phyloP scores from a whole-genome alignment of 495 filamentous ascomycete genomes.

The Pyrenopolyporus hunteri region DNA sequence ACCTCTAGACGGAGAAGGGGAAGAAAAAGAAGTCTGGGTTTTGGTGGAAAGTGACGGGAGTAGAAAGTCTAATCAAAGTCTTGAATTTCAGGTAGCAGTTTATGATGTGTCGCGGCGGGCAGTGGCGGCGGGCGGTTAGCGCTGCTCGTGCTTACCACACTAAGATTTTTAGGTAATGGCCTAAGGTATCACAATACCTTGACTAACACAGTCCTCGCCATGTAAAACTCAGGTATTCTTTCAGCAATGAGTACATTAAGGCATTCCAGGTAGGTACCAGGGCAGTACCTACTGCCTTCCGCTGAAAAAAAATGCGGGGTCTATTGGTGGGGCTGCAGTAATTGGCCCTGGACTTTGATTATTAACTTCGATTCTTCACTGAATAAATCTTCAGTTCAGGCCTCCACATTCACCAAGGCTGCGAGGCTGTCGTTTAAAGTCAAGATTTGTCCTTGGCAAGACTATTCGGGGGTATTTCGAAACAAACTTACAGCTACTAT shows the following conservation, averaged over 20 bases:
- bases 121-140: slow-evolving; percentile 29
- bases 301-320: slow-evolving; percentile 26
- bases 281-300: background rate
- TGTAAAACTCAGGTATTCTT: too few species aligned
- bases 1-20: background rate
- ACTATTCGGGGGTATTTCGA: too few species aligned
- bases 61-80: slow-evolving; percentile 23
- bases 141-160: slow-evolving; percentile 12
- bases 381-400: too few species aligned
- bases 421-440: too few species aligned
- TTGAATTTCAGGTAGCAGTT: slow-evolving; percentile 40
- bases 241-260: too few species aligned
- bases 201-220: background rate
- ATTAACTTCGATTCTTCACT: too few species aligned
- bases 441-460: too few species aligned
- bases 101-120: slow-evolving; percentile 35
- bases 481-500: too few species aligned
- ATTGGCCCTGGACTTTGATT: background rate
- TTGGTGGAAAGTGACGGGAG: slow-evolving; percentile 31
- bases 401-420: too few species aligned
- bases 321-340: slow-evolving; percentile 21
- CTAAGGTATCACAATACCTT: too few species aligned
- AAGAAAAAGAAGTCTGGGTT: slow-evolving; percentile 15
- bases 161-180: slow-evolving; percentile 3
- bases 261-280: background rate